Base-by-base conservation (phyloP, 495 filamentous ascomycete species). In the Podospora pseudoanserina region DNA sequence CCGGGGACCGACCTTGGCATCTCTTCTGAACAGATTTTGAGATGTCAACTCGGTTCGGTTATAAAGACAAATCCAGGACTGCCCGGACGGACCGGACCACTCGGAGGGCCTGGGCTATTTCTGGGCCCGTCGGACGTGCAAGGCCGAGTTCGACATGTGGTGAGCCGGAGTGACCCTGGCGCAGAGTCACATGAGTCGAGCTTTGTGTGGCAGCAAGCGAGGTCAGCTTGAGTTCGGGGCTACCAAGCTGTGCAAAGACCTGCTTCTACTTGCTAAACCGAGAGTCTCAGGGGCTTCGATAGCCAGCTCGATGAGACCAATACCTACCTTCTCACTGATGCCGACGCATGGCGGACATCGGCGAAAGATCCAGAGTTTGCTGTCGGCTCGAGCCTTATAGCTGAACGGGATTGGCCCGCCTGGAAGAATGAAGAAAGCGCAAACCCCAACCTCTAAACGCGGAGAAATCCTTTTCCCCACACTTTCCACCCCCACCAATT, bases 401-500 rank as follows among this genome's bases (percentile, higher is more conserved):
- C 15, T 2, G 39, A 11, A 49, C 15, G 39, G 39, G 13, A 49
- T 49, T 49, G 39, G 39, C 39, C 39, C 15, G 39, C 39, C 39
- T 49, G 39, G 39, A 49, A 49, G 39, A 49, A 49, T 3, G 39
- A 49, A 49, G 39, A 49, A 49, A 16, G 39, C 39, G 39, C 39
- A 49, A 49, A 49, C 39, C 39, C 39, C 39, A 49, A 16, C 13
- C 5, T 49, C 39, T 5, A 62, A 62, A 62, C 60, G 60, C 60
- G 60, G 60, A 62, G 60, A 62, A 62, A 49, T 16, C 39, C 9
- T 49, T 49, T 62, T 62, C 61, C 61, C 61, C 61, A 63, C 61
- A 63, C 32, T 32, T 49, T 49, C 19, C 32, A 15, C 9, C 19
- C 15, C 32, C 30, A 9, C 61, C 61, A 49, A 49, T 49, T 49